Evolutionary conservation across 1,284 basidiomycete genomes (phyloP), one percentile per base, ranked within the genome.

Genomic region (Sanguinoderma infundibulare): DNA sequence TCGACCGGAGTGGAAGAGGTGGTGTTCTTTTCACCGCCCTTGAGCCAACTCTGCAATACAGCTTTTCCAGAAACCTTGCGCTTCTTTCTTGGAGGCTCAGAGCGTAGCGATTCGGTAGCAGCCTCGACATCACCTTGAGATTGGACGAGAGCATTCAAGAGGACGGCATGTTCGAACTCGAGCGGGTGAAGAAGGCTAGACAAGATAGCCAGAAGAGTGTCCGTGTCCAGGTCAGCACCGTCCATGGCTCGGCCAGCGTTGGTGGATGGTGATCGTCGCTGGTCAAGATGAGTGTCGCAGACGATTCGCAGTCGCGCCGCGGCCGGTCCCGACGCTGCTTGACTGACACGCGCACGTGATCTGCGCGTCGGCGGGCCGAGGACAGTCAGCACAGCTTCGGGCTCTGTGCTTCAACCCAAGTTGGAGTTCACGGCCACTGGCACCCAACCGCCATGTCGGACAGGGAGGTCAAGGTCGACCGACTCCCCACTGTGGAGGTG

Each of bases 141-240:
- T 50, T 80, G 72, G 5, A 87, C 77, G 3, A 96, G 80, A 0
- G 89, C 83, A 52, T 90, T 83, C 6, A 94, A 74, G 7, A 92
- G 79, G 7, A 71, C 67, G 35, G 76, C 70, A 36, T 80, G 75
- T 32, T 78, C 73, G 8, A 76, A 74, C 5, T 68, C 60, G 20
- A 75, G 70, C 32, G 72, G 69, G 14, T 78, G 73, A 7, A 92
- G 71, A 6, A 90, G 76, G 70, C 90, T 92, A 22, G 79, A 76
- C 20, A 91, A 82, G 57, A 91, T 77, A 12, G 84, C 89, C 52
- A 93, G 78, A 39, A 91, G 78, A 1, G 78, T 84, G 28, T 93
- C 91, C 0, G 89, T 93, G 73, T 92, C 90, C 60, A 46, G 24
- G 4, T 60, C 57, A 17, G 57, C 24, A 39, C 36, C 24, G 38